These are phyloP conservation scores for Anastatica hierochuntica DNA, from an alignment of 345 rosid species.

Conservation along the genomic window DNA sequence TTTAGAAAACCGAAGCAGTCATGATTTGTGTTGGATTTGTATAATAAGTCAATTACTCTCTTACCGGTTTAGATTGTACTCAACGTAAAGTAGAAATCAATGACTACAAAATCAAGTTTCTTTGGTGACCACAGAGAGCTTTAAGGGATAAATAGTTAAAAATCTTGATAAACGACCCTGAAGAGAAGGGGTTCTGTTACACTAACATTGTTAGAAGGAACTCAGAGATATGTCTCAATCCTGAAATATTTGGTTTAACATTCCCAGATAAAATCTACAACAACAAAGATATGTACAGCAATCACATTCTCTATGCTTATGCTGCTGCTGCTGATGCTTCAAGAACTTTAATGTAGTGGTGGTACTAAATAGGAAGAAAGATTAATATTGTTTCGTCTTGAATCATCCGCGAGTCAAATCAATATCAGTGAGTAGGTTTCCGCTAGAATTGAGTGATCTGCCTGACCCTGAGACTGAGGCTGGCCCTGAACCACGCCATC, in stretches of 20 bases:
- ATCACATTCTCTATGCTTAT: conserved; percentile 46
- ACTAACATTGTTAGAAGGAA: conserved; percentile 23
- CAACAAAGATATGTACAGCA: conserved; percentile 65
- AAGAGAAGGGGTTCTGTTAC: too few species aligned
- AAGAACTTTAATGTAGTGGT: neutral
- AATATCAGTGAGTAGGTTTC: conserved; percentile 68
- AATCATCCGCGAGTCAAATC: conserved; percentile 86
- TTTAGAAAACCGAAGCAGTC: too few species aligned
- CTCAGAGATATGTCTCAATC: conserved; percentile 9
- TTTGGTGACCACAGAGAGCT: too few species aligned
- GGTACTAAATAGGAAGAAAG: conserved; percentile 9
- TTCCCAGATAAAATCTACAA: conserved; percentile 32
- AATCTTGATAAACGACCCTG: too few species aligned
- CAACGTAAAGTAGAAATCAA: too few species aligned
- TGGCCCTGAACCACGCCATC: conserved; percentile 62
- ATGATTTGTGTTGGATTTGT: too few species aligned
- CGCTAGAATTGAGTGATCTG: too few species aligned
- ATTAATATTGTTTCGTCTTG: conserved; percentile 9
- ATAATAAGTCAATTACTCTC: too few species aligned
- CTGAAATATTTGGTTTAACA: conserved; percentile 10
- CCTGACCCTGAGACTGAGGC: too few species aligned
- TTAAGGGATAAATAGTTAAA: too few species aligned
- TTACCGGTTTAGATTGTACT: too few species aligned
- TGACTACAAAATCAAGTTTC: too few species aligned
- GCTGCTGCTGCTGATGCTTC: conserved; percentile 35